Evolutionary conservation across 73 alveolate genomes (phyloP).

Genomic region (Stentor coeruleus): DNA sequence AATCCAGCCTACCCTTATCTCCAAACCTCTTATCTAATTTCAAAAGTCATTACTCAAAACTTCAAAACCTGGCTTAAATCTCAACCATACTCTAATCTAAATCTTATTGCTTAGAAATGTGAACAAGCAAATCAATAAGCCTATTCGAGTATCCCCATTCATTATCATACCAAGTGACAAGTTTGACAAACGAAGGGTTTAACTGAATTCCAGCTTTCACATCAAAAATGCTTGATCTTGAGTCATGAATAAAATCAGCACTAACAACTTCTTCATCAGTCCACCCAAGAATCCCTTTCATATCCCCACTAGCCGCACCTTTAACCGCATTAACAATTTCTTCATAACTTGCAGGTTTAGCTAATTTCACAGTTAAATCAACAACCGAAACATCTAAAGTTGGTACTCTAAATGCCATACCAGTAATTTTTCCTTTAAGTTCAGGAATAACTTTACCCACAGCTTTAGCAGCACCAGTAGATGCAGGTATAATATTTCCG

Average conservation of each 20-base stretch:
- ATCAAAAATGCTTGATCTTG: constrained; percentile 79
- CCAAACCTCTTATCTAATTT: no score
- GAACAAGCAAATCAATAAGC: constrained; percentile 77
- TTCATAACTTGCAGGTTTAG: constrained; percentile 73
- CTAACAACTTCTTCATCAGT: constrained; percentile 94
- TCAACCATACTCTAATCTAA: no score
- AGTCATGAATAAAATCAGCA: constrained; percentile 74
- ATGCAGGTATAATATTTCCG: constrained; percentile 92
- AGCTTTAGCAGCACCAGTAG: constrained; percentile 99
- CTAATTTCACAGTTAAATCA: constrained; percentile 81
- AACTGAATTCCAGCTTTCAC: constrained; percentile 88
- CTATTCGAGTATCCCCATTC: constrained; percentile 97
- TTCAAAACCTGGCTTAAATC: no score
- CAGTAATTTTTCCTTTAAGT: constrained; percentile 93
- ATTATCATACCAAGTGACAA: constrained; percentile 84
- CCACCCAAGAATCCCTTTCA: constrained; percentile 87
- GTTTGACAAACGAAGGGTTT: constrained; percentile 71
- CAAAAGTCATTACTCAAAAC: no score
- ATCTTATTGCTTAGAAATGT: no score
- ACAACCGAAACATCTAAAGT: constrained; percentile 92
- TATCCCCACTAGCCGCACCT: constrained; percentile 69
- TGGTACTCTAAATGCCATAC: constrained; percentile 98
- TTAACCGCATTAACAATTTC: constrained; percentile 80
- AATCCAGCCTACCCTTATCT: no score
- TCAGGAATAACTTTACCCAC: constrained; percentile 94